Percentiles rank a stretch among this genome's conserved stretches.
phyloP scores from a whole-genome alignment of 176 grass and related monocot species.

The Hsuehochloa calcarea region DNA sequence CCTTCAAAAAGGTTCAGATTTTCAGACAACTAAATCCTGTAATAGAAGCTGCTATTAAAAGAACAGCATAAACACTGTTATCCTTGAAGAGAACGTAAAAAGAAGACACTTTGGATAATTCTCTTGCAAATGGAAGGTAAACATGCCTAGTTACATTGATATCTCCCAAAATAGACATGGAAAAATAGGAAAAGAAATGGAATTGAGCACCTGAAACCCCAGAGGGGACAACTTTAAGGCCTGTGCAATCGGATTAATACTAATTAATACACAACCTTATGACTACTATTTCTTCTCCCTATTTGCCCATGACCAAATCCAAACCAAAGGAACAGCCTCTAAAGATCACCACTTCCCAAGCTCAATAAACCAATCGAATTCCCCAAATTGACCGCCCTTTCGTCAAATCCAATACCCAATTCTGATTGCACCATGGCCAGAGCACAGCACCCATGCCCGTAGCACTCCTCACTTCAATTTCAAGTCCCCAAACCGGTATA shows the following conservation, averaged over 20 bases:
- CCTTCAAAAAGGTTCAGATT: neutral
- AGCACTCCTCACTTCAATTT: neutral
- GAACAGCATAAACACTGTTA: slow-evolving; percentile 7
- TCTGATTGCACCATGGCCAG: neutral
- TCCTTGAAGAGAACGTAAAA: neutral
- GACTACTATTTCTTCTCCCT: neutral
- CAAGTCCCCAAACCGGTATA: neutral
- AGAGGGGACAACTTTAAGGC: neutral
- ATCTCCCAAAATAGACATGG: neutral
- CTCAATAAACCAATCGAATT: neutral
- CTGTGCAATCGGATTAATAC: neutral
- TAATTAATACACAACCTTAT: neutral
- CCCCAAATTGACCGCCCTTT: neutral
- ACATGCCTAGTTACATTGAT: neutral
- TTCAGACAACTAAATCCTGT: neutral
- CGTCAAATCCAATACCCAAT: neutral
- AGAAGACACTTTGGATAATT: neutral
- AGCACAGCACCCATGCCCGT: neutral
- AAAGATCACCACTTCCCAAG: neutral
- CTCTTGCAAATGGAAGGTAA: slow-evolving; percentile 16
- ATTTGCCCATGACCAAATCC: neutral
- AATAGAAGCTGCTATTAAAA: slow-evolving; percentile 3
- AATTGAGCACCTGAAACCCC: neutral
- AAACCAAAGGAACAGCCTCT: neutral
- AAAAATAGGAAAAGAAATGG: neutral